Conservation (phyloP, 768 basidiomycete genomes). For the Phylloporus sp. region DNA sequence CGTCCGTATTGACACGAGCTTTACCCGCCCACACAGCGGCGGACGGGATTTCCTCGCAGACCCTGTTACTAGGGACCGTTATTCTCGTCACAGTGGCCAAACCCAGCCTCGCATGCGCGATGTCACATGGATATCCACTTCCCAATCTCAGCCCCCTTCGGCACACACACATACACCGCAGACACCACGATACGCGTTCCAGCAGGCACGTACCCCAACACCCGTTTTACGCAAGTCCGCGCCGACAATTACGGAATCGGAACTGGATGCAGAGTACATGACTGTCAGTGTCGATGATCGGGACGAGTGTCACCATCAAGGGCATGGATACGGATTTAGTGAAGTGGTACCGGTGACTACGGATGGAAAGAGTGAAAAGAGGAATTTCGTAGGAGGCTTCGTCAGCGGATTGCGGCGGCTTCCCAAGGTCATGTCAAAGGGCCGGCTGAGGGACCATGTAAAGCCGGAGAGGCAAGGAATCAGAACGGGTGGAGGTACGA, state of each 20-base stretch:
- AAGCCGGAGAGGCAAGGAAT: conserved; percentile 22
- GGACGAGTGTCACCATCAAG: conserved; percentile 16
- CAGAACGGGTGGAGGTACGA: not conserved
- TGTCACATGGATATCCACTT: conserved; percentile 30
- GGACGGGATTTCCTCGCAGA: conserved; percentile 28
- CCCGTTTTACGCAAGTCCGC: conserved; percentile 28
- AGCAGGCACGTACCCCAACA: conserved; percentile 24
- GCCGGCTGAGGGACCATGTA: conserved; percentile 23
- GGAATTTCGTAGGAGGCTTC: conserved; percentile 29
- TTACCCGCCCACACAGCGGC: conserved; percentile 24
- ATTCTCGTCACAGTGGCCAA: conserved; percentile 29
- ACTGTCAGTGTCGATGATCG: conserved; percentile 27
- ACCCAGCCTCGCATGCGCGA: conserved; percentile 25
- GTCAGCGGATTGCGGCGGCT: conserved; percentile 29
- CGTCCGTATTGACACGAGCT: conserved; percentile 31
- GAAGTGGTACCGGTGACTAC: conserved; percentile 18
- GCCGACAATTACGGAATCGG: conserved; percentile 30
- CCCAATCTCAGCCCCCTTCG: conserved; percentile 25
- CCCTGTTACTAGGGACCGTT: conserved; percentile 22
- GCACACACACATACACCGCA: conserved; percentile 29
- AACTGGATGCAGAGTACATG: conserved; percentile 33
- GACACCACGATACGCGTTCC: conserved; percentile 23
- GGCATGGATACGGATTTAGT: conserved; percentile 23
- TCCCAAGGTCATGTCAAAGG: conserved; percentile 33
- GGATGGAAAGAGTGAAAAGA: conserved; percentile 31